Evolutionary conservation across 225 moss, liverwort and hornwort species (phyloP).

Genomic region (Anthoceros angustus): DNA sequence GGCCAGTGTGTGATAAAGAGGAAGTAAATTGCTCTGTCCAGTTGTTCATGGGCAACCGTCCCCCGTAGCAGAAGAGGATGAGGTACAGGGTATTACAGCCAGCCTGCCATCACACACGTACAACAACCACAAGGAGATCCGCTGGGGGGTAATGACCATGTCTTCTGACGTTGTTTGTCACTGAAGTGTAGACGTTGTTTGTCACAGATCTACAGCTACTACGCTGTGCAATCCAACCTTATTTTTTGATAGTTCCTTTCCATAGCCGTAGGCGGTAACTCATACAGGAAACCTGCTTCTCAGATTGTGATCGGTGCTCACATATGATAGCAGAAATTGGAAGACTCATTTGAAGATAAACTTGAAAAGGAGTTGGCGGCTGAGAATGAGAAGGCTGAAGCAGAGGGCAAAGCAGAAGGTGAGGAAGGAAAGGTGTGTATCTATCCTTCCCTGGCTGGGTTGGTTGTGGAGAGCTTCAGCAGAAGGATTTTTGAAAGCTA

Average conservation of each 20-base stretch:
- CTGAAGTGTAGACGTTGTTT: neutral
- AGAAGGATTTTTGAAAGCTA: too few species aligned
- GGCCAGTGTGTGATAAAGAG: neutral
- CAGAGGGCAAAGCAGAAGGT: constrained; percentile 25
- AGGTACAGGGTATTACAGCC: constrained; percentile 42
- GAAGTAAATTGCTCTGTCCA: constrained; percentile 8
- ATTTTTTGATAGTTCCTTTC: neutral
- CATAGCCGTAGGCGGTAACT: neutral
- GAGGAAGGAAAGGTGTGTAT: constrained; percentile 30
- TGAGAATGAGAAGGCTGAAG: constrained; percentile 57
- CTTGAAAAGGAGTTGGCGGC: constrained; percentile 81
- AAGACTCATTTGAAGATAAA: constrained; percentile 88
- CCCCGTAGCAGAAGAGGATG: constrained; percentile 71
- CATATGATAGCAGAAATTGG: constrained; percentile 29
- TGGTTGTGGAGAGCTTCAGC: too few species aligned
- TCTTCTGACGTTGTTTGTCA: neutral
- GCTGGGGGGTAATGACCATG: constrained; percentile 49
- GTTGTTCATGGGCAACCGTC: constrained; percentile 81
- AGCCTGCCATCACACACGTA: constrained; percentile 53
- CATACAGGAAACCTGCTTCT: neutral
- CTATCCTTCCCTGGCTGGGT: too few species aligned
- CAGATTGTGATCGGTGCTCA: neutral
- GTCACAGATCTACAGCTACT: too few species aligned
- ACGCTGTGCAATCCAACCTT: neutral
- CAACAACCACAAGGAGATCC: constrained; percentile 80